phyloP scores from a whole-genome alignment of 2,329 filamentous ascomycete genomes.

The Aspergillus neotritici region DNA sequence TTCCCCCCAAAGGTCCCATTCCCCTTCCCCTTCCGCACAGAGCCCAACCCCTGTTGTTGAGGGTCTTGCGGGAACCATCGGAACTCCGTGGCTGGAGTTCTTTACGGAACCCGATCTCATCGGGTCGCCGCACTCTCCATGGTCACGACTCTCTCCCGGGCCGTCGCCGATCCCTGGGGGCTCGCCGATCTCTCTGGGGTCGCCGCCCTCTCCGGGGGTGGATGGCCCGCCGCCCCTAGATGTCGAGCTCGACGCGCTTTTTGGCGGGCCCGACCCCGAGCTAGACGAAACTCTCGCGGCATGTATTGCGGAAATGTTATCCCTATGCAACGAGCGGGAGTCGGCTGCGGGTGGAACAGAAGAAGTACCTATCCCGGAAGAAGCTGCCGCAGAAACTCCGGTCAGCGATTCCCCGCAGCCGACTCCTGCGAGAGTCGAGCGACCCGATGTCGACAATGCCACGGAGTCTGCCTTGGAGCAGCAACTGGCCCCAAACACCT shows the following conservation, averaged over 20 bases:
- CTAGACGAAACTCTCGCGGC: slow-evolving; percentile 1
- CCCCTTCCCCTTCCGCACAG: background rate
- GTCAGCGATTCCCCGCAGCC: background rate
- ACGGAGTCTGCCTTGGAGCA: no score
- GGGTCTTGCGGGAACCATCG: background rate
- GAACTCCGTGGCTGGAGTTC: background rate
- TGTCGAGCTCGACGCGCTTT: background rate
- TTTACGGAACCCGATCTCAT: no score
- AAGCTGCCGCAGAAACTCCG: background rate
- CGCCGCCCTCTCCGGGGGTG: background rate
- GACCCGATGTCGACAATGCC: no score
- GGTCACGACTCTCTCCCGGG: no score
- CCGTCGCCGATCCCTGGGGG: background rate
- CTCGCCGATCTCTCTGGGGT: background rate
- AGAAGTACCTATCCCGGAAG: background rate
- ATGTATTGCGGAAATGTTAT: slow-evolving; percentile 3
- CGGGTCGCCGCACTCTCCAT: no score
- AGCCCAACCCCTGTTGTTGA: background rate
- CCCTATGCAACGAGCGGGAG: slow-evolving; percentile 3
- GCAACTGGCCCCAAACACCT: slow-evolving; percentile 1
- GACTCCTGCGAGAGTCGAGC: slow-evolving; percentile 1
- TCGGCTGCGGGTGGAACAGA: background rate
- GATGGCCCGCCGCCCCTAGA: slow-evolving; percentile 1
- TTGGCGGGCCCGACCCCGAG: background rate
- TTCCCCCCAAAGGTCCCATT: background rate